A percentile compares a stretch with the other conserved stretches of the same genome.
Evolutionary conservation across 805 yeast genomes (phyloP).

Genomic region (Pichia cabralensis): DNA sequence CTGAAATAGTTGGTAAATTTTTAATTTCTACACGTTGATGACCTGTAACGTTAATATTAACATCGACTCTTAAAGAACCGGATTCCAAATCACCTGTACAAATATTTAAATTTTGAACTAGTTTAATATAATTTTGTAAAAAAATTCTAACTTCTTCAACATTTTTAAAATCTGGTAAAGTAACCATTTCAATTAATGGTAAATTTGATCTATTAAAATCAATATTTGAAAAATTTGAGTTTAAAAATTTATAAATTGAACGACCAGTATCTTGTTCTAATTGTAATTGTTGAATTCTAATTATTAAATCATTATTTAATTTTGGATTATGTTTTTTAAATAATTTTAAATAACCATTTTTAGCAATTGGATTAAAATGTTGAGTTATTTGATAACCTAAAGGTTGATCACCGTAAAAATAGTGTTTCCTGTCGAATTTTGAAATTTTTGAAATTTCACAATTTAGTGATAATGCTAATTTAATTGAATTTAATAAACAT

Average conservation of each 20-base stretch:
- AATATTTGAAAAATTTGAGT: slow-evolving; percentile 31
- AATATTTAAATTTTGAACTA: slow-evolving; percentile 57
- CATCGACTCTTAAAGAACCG: slow-evolving; percentile 94
- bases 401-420: slow-evolving; percentile 95
- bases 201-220: slow-evolving; percentile 81
- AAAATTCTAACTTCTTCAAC: slow-evolving; percentile 66
- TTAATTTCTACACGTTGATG: slow-evolving; percentile 79
- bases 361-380: slow-evolving; percentile 70
- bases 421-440: slow-evolving; percentile 87
- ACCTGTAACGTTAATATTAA: slow-evolving; percentile 71
- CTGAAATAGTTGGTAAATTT: slow-evolving; percentile 76
- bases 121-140: slow-evolving; percentile 67
- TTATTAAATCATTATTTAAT: slow-evolving; percentile 31
- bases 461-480: slow-evolving; percentile 62
- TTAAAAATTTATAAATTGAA: slow-evolving; percentile 39
- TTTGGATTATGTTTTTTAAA: slow-evolving; percentile 40
- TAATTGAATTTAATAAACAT: slow-evolving; percentile 59
- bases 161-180: slow-evolving; percentile 72
- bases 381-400: slow-evolving; percentile 94
- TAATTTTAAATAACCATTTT: slow-evolving; percentile 48
- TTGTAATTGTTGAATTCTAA: slow-evolving; percentile 72
- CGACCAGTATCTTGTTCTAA: slow-evolving; percentile 94
- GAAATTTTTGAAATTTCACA: slow-evolving; percentile 47
- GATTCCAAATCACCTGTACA: slow-evolving; percentile 89
- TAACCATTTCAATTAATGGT: slow-evolving; percentile 85